A percentile compares a stretch with the other conserved stretches of the same genome.
Evolutionary conservation across 345 rosid genomes (phyloP).

Genomic region (Gynandropsis gynandra): DNA sequence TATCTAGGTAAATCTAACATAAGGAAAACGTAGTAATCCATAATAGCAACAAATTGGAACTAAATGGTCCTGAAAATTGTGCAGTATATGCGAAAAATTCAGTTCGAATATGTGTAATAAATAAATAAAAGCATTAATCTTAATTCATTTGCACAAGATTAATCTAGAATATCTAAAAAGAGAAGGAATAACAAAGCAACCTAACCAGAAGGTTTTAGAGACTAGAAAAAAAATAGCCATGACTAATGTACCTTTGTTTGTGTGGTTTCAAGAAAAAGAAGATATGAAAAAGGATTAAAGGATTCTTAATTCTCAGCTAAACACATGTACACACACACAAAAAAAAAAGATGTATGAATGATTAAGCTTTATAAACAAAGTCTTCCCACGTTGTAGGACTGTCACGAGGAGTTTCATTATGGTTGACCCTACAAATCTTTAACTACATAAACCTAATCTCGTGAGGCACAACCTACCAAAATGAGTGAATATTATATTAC

Average conservation of each 20-base stretch:
- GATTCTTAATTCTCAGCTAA: slow-evolving; percentile 14
- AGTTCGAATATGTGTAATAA: too few relatives aligned
- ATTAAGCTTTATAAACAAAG: slow-evolving; percentile 18
- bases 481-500: neutral
- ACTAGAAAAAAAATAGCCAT: too few relatives aligned
- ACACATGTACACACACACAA: slow-evolving; percentile 24
- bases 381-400: slow-evolving; percentile 31
- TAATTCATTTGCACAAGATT: too few relatives aligned
- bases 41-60: too few relatives aligned
- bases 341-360: slow-evolving; percentile 18
- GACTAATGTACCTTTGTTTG: slow-evolving; percentile 15
- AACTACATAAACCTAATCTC: slow-evolving; percentile 18
- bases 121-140: too few relatives aligned
- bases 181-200: too few relatives aligned
- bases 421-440: slow-evolving; percentile 17
- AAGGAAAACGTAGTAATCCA: too few relatives aligned
- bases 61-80: too few relatives aligned
- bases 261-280: slow-evolving; percentile 25
- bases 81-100: too few relatives aligned
- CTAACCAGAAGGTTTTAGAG: too few relatives aligned
- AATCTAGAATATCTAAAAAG: too few relatives aligned
- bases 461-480: slow-evolving; percentile 13
- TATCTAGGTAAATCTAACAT: too few relatives aligned
- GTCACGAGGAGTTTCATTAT: neutral
- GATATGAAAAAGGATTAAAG: slow-evolving; percentile 12